Evolutionary conservation across 768 basidiomycete genomes (phyloP).

Genomic region (Multifurca ochricompacta): DNA sequence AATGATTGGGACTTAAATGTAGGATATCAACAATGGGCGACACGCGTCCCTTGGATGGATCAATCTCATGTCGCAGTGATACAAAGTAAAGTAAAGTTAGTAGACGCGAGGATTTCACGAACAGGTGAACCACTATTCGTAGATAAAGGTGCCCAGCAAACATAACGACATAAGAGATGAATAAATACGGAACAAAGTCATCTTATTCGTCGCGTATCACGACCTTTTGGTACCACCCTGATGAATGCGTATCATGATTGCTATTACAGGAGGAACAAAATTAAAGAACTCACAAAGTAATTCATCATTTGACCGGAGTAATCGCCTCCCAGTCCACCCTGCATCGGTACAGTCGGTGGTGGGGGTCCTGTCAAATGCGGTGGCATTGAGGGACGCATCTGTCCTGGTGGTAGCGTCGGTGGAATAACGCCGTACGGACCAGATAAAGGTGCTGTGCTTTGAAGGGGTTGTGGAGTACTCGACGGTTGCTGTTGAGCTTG

Average conservation of each 20-base stretch:
- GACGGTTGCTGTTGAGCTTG: conserved; percentile 20
- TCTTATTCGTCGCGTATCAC: background rate
- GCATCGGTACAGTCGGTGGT: conserved; percentile 18
- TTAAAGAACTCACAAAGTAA: conserved; percentile 45
- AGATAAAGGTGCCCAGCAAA: conserved; percentile 3
- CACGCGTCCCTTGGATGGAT: background rate
- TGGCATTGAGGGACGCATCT: conserved; percentile 39
- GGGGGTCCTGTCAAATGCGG: conserved; percentile 37
- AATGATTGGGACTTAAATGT: background rate
- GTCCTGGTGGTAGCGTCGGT: conserved; percentile 31
- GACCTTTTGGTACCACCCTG: conserved; percentile 13
- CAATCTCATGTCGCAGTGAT: background rate
- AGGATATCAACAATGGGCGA: background rate
- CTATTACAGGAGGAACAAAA: background rate
- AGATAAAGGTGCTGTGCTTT: conserved; percentile 4
- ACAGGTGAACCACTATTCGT: background rate
- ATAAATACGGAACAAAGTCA: conserved; percentile 3
- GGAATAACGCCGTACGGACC: conserved; percentile 18
- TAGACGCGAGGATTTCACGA: background rate
- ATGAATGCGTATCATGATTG: background rate
- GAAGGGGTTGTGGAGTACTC: conserved; percentile 19
- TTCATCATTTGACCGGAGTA: conserved; percentile 63
- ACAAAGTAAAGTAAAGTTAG: background rate
- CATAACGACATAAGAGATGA: conserved; percentile 7
- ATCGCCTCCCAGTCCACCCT: conserved; percentile 16